These are phyloP conservation scores for Polychytrium aggregatum DNA, from an alignment of 192 early-diverging fungal genomes.

Conservation along the genomic window DNA sequence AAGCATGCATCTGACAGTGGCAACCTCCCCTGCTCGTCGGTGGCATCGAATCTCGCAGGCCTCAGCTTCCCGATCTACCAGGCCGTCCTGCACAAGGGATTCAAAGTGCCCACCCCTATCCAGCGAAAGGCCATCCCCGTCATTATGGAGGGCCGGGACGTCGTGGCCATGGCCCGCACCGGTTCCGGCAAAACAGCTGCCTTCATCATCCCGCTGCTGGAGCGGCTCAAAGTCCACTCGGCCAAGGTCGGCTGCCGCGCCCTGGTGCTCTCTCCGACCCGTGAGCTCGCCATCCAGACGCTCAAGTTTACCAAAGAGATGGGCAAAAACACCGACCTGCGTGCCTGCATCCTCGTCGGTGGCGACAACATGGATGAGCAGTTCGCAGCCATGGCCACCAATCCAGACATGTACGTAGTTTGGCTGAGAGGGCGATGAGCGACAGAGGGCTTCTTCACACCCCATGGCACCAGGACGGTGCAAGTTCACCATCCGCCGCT, in stretches of 20 bases:
- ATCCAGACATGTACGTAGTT: conserved; percentile 77
- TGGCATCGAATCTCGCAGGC: too few species aligned
- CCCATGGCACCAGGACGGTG: too few species aligned
- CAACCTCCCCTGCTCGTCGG: too few species aligned
- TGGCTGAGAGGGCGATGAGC: conserved; percentile 26
- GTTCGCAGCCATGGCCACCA: conserved; percentile 81
- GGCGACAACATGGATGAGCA: conserved; percentile 97
- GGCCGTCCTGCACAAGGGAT: conserved; percentile 84
- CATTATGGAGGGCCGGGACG: conserved; percentile 81
- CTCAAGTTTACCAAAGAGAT: conserved; percentile 89
- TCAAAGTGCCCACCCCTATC: conserved; percentile 97
- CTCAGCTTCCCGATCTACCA: conserved; percentile 72
- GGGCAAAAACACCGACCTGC: conserved; percentile 84
- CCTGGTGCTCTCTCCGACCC: conserved; percentile 82
- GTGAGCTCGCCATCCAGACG: conserved; percentile 95
- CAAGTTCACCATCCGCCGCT: too few species aligned
- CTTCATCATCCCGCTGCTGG: conserved; percentile 86
- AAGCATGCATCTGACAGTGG: too few species aligned
- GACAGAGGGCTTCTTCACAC: too few species aligned
- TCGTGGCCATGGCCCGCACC: conserved; percentile 96
- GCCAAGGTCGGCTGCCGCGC: conserved; percentile 55
- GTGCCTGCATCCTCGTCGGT: conserved; percentile 81
- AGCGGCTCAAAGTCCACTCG: conserved; percentile 77
- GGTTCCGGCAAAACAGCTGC: conserved; percentile 97
- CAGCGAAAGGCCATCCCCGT: conserved; percentile 92